Evolutionary conservation across 148 eudicot species (phyloP), one percentile per base, ranked within the genome.

Genomic region (Dianthus caryophyllus): DNA sequence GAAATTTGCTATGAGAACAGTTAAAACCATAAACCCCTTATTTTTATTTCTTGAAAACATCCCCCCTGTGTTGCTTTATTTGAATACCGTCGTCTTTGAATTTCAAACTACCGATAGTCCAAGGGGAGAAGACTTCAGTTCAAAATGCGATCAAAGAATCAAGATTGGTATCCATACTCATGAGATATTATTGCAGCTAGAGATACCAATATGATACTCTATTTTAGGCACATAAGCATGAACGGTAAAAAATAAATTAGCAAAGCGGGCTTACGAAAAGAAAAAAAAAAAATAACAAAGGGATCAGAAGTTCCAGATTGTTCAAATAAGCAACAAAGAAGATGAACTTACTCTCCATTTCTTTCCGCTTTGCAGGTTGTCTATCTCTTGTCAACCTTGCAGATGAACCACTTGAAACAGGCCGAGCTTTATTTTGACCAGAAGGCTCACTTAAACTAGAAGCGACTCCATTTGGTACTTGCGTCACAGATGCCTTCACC

Each of bases 361-460:
- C 77, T 86, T 83, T 94, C 72, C 87, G 83, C 76, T 90, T 94
- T 60, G 82, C 85, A 58, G 85, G 66, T 46, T 81, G 85, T 67
- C 87, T 71, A 65, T 84, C 90, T 78, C 86, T 77, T 11, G 81
- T 58, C 72, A 76, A 75, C 68, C 86, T 86, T 49, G 60, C 78
- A 56, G 87, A 84, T 59, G 82, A 80, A 76, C 76, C 77, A 70
- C 87, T 86, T 7, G 70, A 77, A 75, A 27, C 77, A 38, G 82
- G 83, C 67, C 74, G 82, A 18, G 76, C 67, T 77, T 71, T 90
- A 79, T 71, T 85, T 30, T 83, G 80, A 73, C 90, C 95, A 65
- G 96, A 85, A 41, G 83, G 77, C 53, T 88, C 92, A 49, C 87
- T 92, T 10, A 85, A 68, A 77, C 73, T 82, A 36, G 87, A 76